Evolutionary conservation across 768 basidiomycete species (phyloP), one percentile per base, ranked within the genome.

Genomic region (Dentipellis fragilis): DNA sequence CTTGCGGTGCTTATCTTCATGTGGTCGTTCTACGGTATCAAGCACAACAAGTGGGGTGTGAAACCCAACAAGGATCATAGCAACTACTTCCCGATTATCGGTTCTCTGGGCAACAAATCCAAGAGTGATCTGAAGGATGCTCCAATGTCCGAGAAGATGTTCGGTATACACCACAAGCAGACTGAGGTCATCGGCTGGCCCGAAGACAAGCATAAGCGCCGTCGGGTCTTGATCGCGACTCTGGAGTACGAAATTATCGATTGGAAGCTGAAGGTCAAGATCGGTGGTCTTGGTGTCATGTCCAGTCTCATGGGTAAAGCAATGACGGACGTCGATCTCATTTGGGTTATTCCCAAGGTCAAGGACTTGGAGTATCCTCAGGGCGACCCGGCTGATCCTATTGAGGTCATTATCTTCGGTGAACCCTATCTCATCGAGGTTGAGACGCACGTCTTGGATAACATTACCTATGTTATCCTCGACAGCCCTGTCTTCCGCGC

Each of bases 231-330:
- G 47, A 96, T 96, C 58, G 75, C 93, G 16, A 95, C 93, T 0
- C 77, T 96, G 51, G 93, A 96, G 71, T 96, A 96, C 71, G 93
- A 96, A 69, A 89, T 96, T 66, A 84, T 96, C 65, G 93, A 95
- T 66, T 96, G 93, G 93, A 94, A 94, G 71, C 71, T 94, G 59
- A 96, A 96, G 71, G 93, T 96, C 75, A 95, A 95, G 77, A 95
- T 95, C 60, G 93, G 93, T 73, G 93, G 93, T 70, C 78, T 96
- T 17, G 93, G 93, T 76, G 93, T 95, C 73, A 96, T 96, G 93
- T 95, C 93, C 3, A 86, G 86, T 69, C 75, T 96, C 37, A 96
- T 96, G 93, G 93, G 93, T 60, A 96, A 95, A 70, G 93, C 93
- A 5, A 96, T 96, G 93, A 89, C 88, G 49, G 93, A 96, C 66